Percentiles rank a stretch among this genome's conserved stretches.
Evolutionary conservation across 2,329 filamentous ascomycete genomes (phyloP).

Genomic region (Thermomyces lanuginosus): DNA sequence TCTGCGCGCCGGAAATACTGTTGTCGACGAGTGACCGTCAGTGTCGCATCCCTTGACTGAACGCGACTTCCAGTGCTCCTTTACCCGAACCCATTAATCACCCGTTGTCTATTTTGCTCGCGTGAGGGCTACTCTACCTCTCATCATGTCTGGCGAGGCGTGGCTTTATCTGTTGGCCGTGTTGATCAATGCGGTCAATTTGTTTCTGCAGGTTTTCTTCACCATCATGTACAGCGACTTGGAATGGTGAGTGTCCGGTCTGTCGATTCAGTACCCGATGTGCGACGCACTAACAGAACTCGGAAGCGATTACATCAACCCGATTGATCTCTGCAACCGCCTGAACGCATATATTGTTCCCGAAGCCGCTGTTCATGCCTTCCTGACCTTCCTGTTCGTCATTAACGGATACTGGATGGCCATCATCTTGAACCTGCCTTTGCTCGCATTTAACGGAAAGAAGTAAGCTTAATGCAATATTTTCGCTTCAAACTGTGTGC

Average conservation of each 20-base stretch:
- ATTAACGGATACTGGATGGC: constrained; percentile 99
- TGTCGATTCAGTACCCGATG: neutral
- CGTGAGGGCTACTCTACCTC: too few species aligned
- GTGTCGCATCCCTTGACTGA: too few species aligned
- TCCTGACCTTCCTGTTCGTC: constrained; percentile 87
- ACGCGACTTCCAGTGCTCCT: too few species aligned
- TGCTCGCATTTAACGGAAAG: constrained; percentile 88
- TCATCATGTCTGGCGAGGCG: constrained; percentile 85
- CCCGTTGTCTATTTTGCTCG: too few species aligned
- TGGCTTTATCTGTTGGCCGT: constrained; percentile 97
- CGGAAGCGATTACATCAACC: constrained; percentile 80
- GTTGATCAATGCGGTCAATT: constrained; percentile 98
- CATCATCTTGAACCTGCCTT: constrained; percentile 76
- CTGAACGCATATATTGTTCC: constrained; percentile 99
- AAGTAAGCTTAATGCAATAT: constrained; percentile 51
- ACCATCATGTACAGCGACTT: constrained; percentile 99
- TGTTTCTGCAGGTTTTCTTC: constrained; percentile 99
- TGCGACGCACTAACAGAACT: neutral
- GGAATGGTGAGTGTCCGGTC: constrained; percentile 58
- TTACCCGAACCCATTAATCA: too few species aligned
- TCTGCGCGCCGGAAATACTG: too few species aligned
- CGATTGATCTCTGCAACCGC: constrained; percentile 99
- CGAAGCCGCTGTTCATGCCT: constrained; percentile 92
- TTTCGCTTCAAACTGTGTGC: neutral
- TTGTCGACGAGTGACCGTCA: too few species aligned